Evolutionary conservation across 352 stramenopile genomes (phyloP), one percentile per base, ranked within the genome.

Genomic region (Phytophthora palmivora): DNA sequence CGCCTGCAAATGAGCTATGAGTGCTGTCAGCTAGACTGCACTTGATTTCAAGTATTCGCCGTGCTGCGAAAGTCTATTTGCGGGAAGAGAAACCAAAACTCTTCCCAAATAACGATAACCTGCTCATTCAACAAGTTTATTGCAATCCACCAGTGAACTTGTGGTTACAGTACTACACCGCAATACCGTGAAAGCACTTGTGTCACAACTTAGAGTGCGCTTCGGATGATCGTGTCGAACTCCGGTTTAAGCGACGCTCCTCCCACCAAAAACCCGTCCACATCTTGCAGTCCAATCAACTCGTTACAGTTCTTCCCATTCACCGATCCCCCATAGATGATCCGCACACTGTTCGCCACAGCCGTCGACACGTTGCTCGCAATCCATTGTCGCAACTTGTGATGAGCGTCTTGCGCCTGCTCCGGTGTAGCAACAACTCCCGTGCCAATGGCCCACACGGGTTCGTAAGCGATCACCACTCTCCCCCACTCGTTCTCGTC

Each of bases 401-500:
- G 86, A 78, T 98, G 92, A 1, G 89, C 79, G 16, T 91, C 87
- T 79, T 99, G 96, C 2, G 97, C 97, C 76, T 98, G 96, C 63
- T 96, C 94, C 4, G 96, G 93, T 26, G 94, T 98, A 42, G 96
- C 96, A n/a, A 97, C 97, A 33, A 98, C 84, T 10, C 97, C 97
- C 49, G 97, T 99, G 70, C 96, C 97, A 73, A 99, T 99, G 28
- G 97, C 97, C 97, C 97, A 99, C 60, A 99, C 97, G 14, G 97
- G 97, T 74, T 98, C 94, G 70, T 99, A 98, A 16, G 96, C 97
- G 70, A 99, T 94, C 42, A 98, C 96, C 47, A 99, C 72, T 49
- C 76, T 77, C 33, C 74, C 64, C 84, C 82, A 93, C 32, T 89
- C 78, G 44, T 82, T 70, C 48, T 96, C 90, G 46, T 65, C 78